Evolutionary conservation across 768 basidiomycete species (phyloP).

Genomic region (Podaxis pistillaris): DNA sequence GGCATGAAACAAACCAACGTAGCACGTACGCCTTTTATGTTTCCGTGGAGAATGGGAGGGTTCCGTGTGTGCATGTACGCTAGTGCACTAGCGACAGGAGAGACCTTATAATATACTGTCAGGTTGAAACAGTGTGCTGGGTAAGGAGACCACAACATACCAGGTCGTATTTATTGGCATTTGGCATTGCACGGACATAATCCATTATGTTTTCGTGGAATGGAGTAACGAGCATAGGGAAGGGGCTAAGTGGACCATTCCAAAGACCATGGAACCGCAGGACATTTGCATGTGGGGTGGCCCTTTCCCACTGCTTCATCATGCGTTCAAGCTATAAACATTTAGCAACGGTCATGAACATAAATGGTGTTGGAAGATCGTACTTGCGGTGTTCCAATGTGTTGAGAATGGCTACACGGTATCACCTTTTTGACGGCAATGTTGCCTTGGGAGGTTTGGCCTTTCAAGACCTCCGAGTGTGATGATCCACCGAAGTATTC

Average conservation of each 20-base stretch:
- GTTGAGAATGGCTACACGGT: neutral
- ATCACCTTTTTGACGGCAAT: too few species aligned
- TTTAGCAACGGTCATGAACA: neutral
- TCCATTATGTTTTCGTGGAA: neutral
- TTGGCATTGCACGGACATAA: neutral
- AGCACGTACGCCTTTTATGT: neutral
- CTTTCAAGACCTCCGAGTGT: too few species aligned
- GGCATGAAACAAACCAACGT: too few species aligned
- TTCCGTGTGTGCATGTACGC: neutral
- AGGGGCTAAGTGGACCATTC: neutral
- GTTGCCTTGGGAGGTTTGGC: too few species aligned
- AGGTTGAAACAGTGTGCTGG: neutral
- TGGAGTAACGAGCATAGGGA: neutral
- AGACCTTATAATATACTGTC: neutral
- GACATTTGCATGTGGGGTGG: neutral
- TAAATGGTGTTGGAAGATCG: neutral
- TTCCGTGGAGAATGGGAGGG: conserved; percentile 1
- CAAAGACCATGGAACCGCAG: neutral
- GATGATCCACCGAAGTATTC: too few species aligned
- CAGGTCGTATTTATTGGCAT: neutral
- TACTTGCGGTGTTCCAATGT: neutral
- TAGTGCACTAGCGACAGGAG: neutral
- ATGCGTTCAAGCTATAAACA: neutral
- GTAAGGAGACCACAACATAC: neutral
- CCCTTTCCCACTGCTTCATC: neutral